Base-by-base conservation (phyloP, 2,329 filamentous ascomycete genomes). In the Ophiostoma sp. region DNA sequence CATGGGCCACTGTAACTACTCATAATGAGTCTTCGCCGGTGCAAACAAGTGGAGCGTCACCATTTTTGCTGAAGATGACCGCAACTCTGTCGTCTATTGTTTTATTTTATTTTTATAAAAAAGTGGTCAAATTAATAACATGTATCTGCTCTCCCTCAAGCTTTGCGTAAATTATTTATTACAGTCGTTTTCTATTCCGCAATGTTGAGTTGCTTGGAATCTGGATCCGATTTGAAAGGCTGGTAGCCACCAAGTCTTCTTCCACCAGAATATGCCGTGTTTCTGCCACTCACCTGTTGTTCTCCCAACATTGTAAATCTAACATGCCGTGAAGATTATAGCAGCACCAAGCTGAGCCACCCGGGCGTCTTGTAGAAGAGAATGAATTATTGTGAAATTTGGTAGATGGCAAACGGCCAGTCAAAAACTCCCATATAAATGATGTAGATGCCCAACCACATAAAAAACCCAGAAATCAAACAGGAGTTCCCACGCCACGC, bases 1-100 rank as follows among this genome's bases (percentile, higher is more conserved):
- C 52, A 10, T 10, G 15, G 52, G n/a, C 13, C 52, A 13, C 52
- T 57, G 52, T n/a, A 57, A 57, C 52, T 57, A 57, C 52, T 57
- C 52, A 57, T 57, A 57, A 57, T 57, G 52, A 57, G 52, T 57
- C 52, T 57, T 31, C 52, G 52, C 52, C 23, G 52, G 52, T 27
- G 23, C 13, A 23, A 27, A 27, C 4, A 27, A 27, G 52, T 57
- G 52, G 52, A 5, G 0, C 52, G 8, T 13, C 52, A 10, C 27
- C n/a, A 27, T 27, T 11, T 11, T 13, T 27, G 44, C 44, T 48
- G 52, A 23, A 27, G 23, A 57, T 57, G 52, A 57, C 52, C 52
- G 27, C 52, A 57, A 57, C n/a, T 57, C 23, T 27, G 17, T 11
- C 44, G 11, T 8, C 6, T 17, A 54, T 13, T 27, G 17, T 20